Conservation (phyloP, 495 filamentous ascomycete species). For the Penicillium subrubescens region DNA sequence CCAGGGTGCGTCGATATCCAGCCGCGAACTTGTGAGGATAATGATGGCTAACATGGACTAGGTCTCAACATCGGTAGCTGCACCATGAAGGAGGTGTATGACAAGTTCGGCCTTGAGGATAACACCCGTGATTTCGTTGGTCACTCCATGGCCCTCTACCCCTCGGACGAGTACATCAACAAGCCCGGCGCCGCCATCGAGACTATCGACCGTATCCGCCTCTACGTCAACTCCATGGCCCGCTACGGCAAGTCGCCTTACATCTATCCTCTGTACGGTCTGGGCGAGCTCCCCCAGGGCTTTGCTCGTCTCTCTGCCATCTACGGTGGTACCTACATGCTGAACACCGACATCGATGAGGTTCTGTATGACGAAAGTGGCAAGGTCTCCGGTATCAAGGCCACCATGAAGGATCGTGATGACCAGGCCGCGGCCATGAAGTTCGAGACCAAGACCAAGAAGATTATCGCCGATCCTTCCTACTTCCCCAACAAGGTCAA, state of each 20-base stretch:
- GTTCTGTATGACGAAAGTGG: conserved; percentile 69
- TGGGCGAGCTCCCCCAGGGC: conserved; percentile 96
- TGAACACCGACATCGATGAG: conserved; percentile 93
- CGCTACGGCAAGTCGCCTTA: conserved; percentile 98
- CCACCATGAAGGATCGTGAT: conserved; percentile 85
- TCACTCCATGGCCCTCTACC: conserved; percentile 96
- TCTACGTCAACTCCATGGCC: conserved; percentile 98
- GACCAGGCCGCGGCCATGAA: conserved; percentile 82
- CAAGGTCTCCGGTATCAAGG: conserved; percentile 91
- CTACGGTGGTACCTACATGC: conserved; percentile 98
- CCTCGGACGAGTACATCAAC: conserved; percentile 82
- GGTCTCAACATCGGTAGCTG: conserved; percentile 76
- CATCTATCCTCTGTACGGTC: conserved; percentile 97
- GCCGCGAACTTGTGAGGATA: neutral
- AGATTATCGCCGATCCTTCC: conserved; percentile 93
- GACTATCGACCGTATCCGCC: conserved; percentile 85
- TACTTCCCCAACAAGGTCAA: conserved; percentile 92
- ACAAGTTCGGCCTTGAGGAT: conserved; percentile 94
- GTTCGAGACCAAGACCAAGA: conserved; percentile 92
- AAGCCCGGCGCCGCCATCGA: conserved; percentile 74
- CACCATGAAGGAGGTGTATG: conserved; percentile 96
- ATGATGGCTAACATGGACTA: conserved; percentile 42
- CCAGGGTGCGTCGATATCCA: conserved; percentile 63
- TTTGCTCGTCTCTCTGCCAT: conserved; percentile 97
- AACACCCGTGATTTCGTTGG: conserved; percentile 94